Conservation (phyloP, 2,329 filamentous ascomycete genomes). For the Harringtonia lauricola region DNA sequence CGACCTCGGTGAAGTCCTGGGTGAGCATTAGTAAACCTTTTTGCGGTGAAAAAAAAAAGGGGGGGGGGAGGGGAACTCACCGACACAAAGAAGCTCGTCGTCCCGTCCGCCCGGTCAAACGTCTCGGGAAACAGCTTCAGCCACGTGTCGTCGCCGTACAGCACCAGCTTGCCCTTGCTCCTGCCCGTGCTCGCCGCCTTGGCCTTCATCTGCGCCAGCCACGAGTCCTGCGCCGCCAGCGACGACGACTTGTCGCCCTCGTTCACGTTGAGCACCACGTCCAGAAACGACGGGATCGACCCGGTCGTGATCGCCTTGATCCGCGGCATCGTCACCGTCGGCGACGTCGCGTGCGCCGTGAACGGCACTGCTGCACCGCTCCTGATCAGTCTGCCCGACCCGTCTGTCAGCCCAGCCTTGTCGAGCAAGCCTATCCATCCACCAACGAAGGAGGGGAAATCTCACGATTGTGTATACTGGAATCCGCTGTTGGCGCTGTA, state of each 20-base stretch:
- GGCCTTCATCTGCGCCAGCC: conserved; percentile 85
- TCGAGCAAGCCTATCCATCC: too few species aligned
- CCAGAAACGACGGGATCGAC: conserved; percentile 94
- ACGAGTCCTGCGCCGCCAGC: conserved; percentile 81
- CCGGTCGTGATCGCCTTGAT: conserved; percentile 96
- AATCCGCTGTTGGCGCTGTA: conserved; percentile 75
- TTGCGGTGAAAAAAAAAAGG: too few species aligned
- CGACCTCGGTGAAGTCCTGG: conserved; percentile 97
- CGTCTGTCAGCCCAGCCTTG: too few species aligned
- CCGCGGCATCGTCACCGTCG: conserved; percentile 95
- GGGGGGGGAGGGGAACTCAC: too few species aligned
- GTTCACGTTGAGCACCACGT: conserved; percentile 92
- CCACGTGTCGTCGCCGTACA: conserved; percentile 99
- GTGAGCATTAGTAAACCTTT: too few species aligned
- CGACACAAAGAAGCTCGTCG: conserved; percentile 95
- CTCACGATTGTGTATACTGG: conserved; percentile 74
- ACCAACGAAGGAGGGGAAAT: not conserved
- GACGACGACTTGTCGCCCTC: conserved; percentile 88
- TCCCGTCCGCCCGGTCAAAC: conserved; percentile 82
- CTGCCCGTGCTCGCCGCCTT: conserved; percentile 26
- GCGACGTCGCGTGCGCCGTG: conserved; percentile 90
- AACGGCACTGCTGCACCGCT: conserved; percentile 80
- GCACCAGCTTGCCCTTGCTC: conserved; percentile 60
- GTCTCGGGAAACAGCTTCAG: conserved; percentile 86
- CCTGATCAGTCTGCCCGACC: conserved; percentile 69